Evolutionary conservation across 441 rosid species (phyloP).

Genomic region (Daphne laureola): DNA sequence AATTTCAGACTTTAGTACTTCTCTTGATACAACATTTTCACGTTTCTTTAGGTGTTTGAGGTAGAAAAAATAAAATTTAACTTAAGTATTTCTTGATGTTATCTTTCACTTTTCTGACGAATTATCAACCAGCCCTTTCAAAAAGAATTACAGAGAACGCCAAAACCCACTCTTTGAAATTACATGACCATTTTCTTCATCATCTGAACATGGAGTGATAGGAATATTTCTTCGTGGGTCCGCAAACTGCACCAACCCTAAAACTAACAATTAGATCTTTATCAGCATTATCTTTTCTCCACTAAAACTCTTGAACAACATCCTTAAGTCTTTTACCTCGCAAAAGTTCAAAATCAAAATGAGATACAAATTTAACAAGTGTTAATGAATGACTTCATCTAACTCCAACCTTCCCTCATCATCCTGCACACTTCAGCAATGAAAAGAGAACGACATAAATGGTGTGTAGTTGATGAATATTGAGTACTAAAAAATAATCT

Average conservation of each 20-base stretch:
- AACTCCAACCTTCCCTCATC: slow-evolving; percentile 6
- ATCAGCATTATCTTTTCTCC: slow-evolving; percentile 72
- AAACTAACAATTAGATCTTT: slow-evolving; percentile 72
- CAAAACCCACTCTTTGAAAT: slow-evolving; percentile 45
- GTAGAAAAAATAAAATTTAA: too few relatives aligned
- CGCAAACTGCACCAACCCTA: slow-evolving; percentile 89
- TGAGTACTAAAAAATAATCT: too few relatives aligned
- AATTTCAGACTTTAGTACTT: too few relatives aligned
- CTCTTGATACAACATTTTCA: too few relatives aligned
- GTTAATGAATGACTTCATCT: slow-evolving; percentile 3
- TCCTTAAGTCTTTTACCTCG: slow-evolving; percentile 89
- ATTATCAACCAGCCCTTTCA: slow-evolving; percentile 70
- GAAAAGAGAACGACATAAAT: slow-evolving; percentile 1
- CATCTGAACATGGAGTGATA: slow-evolving; percentile 80
- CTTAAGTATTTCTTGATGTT: slow-evolving; percentile 59
- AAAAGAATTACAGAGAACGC: slow-evolving; percentile 71
- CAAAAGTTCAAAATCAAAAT: slow-evolving; percentile 11
- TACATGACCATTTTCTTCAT: slow-evolving; percentile 67
- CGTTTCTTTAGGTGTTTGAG: too few relatives aligned
- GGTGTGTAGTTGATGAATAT: not conserved
- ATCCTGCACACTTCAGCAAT: not conserved
- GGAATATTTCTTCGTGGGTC: slow-evolving; percentile 83
- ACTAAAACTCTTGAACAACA: slow-evolving; percentile 93
- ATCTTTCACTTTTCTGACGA: slow-evolving; percentile 80
- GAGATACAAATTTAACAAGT: slow-evolving; percentile 6